Base-by-base conservation (phyloP, 176 grass and related monocot genomes). In the Aegilops longissima region DNA sequence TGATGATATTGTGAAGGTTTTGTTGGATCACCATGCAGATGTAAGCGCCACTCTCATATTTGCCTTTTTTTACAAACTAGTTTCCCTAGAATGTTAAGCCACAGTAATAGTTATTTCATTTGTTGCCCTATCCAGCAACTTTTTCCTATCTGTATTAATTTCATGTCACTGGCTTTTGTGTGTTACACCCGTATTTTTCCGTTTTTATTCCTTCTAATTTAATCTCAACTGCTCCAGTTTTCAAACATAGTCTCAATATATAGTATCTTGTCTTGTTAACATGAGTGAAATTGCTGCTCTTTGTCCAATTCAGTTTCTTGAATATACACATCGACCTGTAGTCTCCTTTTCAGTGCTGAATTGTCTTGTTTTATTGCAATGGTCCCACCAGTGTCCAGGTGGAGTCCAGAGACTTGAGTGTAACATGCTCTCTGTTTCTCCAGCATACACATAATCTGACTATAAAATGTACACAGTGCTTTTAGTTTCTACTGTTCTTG, bases 11-110 rank as follows among this genome's bases (percentile, higher is more conserved):
- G 5, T 88, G 86, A 88, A 88, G 73, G 68, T 83, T 83, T 83
- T 88, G 73, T 83, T 83, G 80, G 73, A 83, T 31, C 64, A 83
- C 25, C 62, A 20, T 70, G 80, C 80, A 83, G 64, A 88, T 83
- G 86, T 83, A 83, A 76, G 42, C 14, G 13, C 24, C 44, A 51
- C 42, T 76, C 73, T 25, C 44, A 5, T 2, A 29, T 33, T 76
- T 76, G n/a, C 45, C 14, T 12, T 82, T 47, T 47, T 82, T 69
- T 44, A 24, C 33, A 18, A 69, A 61, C 18, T 76, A 44, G 73
- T 44, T 79, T 62, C 40, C 69, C 14, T 86, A 44, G 21, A 74
- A 65, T 65, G n/a, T 40, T 4, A 61, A 62, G 54, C 12, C 11
- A 25, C 12, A 51, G 47, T 51, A 51, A 5, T 59, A 59, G 2